phyloP scores from a whole-genome alignment of 1,139 yeast genomes.

The Hyphopichia fennica region DNA sequence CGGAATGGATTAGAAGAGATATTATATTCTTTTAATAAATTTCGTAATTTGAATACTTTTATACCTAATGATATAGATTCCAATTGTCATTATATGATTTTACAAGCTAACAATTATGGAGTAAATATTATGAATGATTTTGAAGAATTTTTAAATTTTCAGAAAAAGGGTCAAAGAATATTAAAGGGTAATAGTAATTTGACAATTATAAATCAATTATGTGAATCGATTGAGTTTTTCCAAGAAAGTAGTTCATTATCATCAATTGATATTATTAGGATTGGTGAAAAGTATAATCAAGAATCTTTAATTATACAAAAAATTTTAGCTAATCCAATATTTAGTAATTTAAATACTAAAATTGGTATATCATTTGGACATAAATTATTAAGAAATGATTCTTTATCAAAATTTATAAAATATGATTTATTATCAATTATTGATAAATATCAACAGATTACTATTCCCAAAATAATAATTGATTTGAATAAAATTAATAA shows the following conservation, averaged over 20 bases:
- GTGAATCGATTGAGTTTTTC: background rate
- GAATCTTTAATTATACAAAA: constrained; percentile 18
- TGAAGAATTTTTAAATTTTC: background rate
- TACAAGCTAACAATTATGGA: constrained; percentile 20
- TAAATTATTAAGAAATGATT: constrained; percentile 18
- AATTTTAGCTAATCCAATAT: constrained; percentile 1
- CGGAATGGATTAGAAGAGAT: constrained; percentile 23
- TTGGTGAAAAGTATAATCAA: constrained; percentile 20
- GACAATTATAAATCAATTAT: background rate
- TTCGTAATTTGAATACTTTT: constrained; percentile 31
- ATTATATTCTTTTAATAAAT: constrained; percentile 26
- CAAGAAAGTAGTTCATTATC: constrained; percentile 6
- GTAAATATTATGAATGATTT: background rate
- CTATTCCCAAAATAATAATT: constrained; percentile 9
- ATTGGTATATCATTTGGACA: constrained; percentile 17
- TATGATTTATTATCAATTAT: background rate
- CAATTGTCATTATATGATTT: constrained; percentile 28
- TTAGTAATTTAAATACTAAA: constrained; percentile 8
- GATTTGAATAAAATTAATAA: background rate
- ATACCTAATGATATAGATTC: constrained; percentile 18
- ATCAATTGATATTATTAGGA: constrained; percentile 25
- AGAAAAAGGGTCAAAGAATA: background rate
- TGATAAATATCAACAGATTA: constrained; percentile 3
- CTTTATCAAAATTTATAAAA: constrained; percentile 11
- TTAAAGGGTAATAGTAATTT: background rate